Base-by-base conservation (phyloP, 148 eudicot species). In the Cornus suecica region DNA sequence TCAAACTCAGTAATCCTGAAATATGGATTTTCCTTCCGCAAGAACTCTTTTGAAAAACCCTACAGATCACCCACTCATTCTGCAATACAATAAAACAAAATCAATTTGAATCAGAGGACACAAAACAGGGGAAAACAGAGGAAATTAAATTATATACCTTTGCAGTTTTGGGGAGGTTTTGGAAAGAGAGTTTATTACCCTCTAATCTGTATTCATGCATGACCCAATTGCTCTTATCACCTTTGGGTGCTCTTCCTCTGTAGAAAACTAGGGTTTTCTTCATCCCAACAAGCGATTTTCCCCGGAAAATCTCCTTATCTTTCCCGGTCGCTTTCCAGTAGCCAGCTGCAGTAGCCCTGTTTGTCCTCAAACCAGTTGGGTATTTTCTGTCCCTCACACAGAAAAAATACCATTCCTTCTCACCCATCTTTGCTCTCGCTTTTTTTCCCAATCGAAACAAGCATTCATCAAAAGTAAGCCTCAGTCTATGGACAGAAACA, bases 261-360 rank as follows among this genome's bases (percentile, higher is more conserved):
- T 89, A 89, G 76, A 87, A 89, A 72, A 89, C 93, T 58, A 89
- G 41, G 5, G 90, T 89, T 82, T 89, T 89, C 82, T 89, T 89
- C 93, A 89, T 84, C 6, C 93, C 93, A 15, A 89, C 89, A 1
- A 89, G 86, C 1, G 80, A 75, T 80, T 71, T 80, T 27, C 83
- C 93, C 23, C 86, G 14, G 76, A 74, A 82, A 76, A 89, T 87
- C 32, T 87, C 89, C 61, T 84, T 89, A 62, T 89, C 93, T 77
- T 89, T 89, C 26, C 93, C 93, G 2, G 93, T 89, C 2, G 93
- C 90, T 69, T 89, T 89, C 93, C 93, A 89, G 66, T 87, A 89
- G 0, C 93, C 93, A 7, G 85, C 78, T 1, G 78, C 78, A 51
- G 93, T 89, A 1, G 93, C 90, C 34, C 93, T 76, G 69, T 89